These are phyloP conservation scores for Ilyonectria destructans DNA, from an alignment of 2,329 filamentous ascomycete genomes.

Conservation along the genomic window DNA sequence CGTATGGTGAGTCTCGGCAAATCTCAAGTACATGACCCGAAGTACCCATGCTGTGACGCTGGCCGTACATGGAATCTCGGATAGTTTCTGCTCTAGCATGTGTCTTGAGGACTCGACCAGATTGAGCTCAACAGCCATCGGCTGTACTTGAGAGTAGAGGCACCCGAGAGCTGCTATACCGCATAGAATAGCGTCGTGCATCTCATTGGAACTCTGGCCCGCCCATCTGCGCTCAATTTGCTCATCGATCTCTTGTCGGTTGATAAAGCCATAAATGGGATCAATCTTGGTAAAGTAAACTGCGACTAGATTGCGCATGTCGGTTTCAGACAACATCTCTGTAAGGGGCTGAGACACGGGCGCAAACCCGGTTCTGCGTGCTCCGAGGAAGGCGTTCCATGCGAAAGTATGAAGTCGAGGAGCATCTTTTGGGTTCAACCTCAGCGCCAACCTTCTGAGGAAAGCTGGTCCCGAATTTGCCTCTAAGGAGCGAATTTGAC, in stretches of 20 bases:
- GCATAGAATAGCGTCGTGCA: constrained; percentile 60
- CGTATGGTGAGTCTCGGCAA: constrained; percentile 68
- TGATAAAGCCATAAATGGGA: constrained; percentile 67
- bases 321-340: constrained; percentile 62
- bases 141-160: constrained; percentile 64
- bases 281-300: constrained; percentile 70
- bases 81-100: constrained; percentile 61
- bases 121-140: constrained; percentile 60
- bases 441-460: constrained; percentile 66
- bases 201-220: constrained; percentile 38
- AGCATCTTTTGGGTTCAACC: constrained; percentile 68
- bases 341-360: constrained; percentile 57
- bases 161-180: constrained; percentile 71
- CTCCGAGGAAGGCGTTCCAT: constrained; percentile 64
- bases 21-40: constrained; percentile 67
- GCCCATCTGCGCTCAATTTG: constrained; percentile 55
- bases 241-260: constrained; percentile 51
- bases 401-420: constrained; percentile 70
- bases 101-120: constrained; percentile 63
- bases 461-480: constrained; percentile 73
- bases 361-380: constrained; percentile 42
- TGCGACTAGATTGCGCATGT: constrained; percentile 62
- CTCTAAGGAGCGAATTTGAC: constrained; percentile 62
- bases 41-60: constrained; percentile 69
- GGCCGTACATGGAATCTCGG: constrained; percentile 53